These are phyloP conservation scores for Corylus avellana DNA, from an alignment of 306 rosid species.

Conservation along the genomic window DNA sequence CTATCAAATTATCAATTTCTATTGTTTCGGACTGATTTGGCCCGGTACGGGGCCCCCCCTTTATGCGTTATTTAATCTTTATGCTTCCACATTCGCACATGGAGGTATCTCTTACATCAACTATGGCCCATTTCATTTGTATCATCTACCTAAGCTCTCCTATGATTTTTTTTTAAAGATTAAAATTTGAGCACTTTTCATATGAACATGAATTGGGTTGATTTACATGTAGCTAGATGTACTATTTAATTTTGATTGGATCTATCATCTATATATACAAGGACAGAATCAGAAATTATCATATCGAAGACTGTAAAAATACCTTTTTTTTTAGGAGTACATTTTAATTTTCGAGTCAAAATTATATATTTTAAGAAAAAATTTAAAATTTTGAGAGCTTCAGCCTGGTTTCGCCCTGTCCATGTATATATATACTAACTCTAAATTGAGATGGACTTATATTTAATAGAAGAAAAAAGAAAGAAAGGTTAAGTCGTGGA, in stretches of 20 bases:
- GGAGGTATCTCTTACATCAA: slow-evolving; percentile 3
- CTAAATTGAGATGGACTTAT: too few species aligned
- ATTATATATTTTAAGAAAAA: background rate
- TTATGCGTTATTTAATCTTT: background rate
- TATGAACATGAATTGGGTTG: background rate
- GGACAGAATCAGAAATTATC: too few species aligned
- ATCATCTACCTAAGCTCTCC: background rate
- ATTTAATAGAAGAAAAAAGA: background rate
- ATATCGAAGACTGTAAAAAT: too few species aligned
- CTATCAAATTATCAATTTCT: background rate
- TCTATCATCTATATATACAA: too few species aligned
- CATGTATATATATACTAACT: background rate
- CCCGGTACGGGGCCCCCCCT: background rate
- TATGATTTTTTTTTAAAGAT: background rate
- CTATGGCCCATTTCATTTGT: background rate
- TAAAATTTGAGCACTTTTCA: background rate
- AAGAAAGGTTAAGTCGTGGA: background rate
- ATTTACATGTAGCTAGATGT: background rate
- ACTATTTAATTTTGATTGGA: too few species aligned
- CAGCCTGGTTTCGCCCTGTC: too few species aligned
- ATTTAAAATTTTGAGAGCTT: too few species aligned
- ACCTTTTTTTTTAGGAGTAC: too few species aligned
- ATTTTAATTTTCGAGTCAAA: too few species aligned
- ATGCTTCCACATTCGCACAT: slow-evolving; percentile 19
- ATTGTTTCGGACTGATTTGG: slow-evolving; percentile 2